Evolutionary conservation across 805 yeast species (phyloP), one percentile per base, ranked within the genome.

Genomic region (Ogataea sp.): DNA sequence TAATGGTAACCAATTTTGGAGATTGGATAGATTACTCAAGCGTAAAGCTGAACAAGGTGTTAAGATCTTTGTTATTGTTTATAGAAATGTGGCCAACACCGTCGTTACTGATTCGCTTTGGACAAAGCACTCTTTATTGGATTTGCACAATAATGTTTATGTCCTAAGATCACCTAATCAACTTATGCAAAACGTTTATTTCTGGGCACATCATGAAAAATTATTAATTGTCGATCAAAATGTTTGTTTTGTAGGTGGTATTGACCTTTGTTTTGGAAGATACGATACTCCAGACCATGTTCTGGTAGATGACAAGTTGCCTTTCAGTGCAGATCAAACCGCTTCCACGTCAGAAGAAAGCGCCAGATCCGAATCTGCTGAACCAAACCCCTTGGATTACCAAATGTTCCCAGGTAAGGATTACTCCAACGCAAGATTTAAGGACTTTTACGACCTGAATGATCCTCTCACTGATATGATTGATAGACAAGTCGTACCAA

Each of bases 181-280:
- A 58, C 75, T 93, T 56, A 64, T 86, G 39, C 97, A 93, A 56
- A 85, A 86, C 49, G 90, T 96, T 0, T 83, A 79, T 52, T 94
- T 93, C 57, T 93, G 98, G 98, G 98, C 99, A 0, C 99, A 93
- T 64, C 99, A 93, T 64, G 99, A 93, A 54, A 93, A 93, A 54
- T 59, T 93, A 41, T 78, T 89, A 43, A 73, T 93, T 27, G 67
- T 93, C 42, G 99, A 93, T 59, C 85, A 85, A 47, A 80, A 89
- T 0, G 72, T 88, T 34, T 94, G 94, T 2, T 93, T 90, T 55
- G 65, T 88, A 39, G 99, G 99, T 28, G 99, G 99, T 29, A 80
- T 90, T 48, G 99, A 93, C 61, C 68, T 93, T 41, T 93, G 99
- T 56, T 93, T 75, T 58, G 99, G 98, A 17, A 73, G 99, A 51